These are phyloP conservation scores for Glonium stellatum DNA, from an alignment of 495 filamentous ascomycete species.

Conservation along the genomic window DNA sequence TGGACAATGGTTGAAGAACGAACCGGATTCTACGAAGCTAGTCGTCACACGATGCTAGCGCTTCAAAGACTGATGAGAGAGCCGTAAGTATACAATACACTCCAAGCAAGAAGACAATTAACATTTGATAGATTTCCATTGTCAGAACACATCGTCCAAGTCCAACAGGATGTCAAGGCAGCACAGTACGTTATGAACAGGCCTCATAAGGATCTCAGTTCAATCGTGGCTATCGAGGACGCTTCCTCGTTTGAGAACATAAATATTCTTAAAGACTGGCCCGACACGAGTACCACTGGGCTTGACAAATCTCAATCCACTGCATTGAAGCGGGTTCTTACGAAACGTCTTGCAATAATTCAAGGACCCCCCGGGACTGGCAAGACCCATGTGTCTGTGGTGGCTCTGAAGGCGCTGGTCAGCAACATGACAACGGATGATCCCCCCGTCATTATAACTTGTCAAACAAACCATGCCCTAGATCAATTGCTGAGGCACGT, in stretches of 20 bases:
- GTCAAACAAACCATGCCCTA: slow-evolving; percentile 89
- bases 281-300: slow-evolving; percentile 37
- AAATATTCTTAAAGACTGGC: slow-evolving; percentile 48
- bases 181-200: slow-evolving; percentile 46
- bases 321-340: slow-evolving; percentile 64
- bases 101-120: slow-evolving; percentile 12
- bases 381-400: slow-evolving; percentile 72
- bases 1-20: slow-evolving; percentile 74
- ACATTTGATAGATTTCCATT: slow-evolving; percentile 51
- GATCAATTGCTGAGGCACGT: slow-evolving; percentile 75
- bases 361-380: slow-evolving; percentile 93
- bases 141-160: slow-evolving; percentile 51
- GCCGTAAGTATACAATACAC: slow-evolving; percentile 41
- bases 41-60: slow-evolving; percentile 62
- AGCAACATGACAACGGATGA: slow-evolving; percentile 51
- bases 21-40: slow-evolving; percentile 65
- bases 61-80: slow-evolving; percentile 63
- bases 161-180: slow-evolving; percentile 41
- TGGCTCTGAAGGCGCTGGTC: slow-evolving; percentile 62
- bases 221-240: slow-evolving; percentile 30
- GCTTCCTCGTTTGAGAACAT: slow-evolving; percentile 33
- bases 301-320: slow-evolving; percentile 64
- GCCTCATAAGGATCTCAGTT: slow-evolving; percentile 43
- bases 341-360: slow-evolving; percentile 66
- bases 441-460: slow-evolving; percentile 70